Conservation (phyloP, 176 grass and related monocot species). For the Oryza brachyantha region DNA sequence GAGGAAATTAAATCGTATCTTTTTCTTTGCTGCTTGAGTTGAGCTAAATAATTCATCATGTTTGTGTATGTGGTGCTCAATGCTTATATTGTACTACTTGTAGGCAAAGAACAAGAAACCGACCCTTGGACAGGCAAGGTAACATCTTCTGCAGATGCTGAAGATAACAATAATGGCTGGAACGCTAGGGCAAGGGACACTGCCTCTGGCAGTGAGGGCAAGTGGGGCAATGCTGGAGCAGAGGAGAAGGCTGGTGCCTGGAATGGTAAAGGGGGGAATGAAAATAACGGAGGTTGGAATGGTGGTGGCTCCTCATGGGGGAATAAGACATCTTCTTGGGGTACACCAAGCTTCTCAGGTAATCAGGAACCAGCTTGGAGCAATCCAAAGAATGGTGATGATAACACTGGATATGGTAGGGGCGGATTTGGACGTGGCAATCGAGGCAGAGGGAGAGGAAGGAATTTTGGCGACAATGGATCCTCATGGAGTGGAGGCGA, state of each 20-base stretch:
- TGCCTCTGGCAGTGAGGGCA: neutral
- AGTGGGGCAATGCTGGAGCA: slow-evolving; percentile 20
- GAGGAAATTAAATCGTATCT: neutral
- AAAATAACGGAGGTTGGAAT: slow-evolving; percentile 37
- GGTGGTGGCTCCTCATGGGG: slow-evolving; percentile 29
- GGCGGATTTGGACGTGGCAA: slow-evolving; percentile 39
- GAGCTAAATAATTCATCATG: neutral
- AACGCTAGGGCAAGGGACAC: neutral
- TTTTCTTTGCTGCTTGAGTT: slow-evolving; percentile 1
- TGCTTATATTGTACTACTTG: slow-evolving; percentile 13
- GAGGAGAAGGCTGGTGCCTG: slow-evolving; percentile 36
- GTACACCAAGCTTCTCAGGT: slow-evolving; percentile 35
- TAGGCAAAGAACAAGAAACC: slow-evolving; percentile 45
- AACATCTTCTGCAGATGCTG: slow-evolving; percentile 11
- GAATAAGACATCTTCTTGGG: slow-evolving; percentile 44
- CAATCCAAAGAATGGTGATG: slow-evolving; percentile 37
- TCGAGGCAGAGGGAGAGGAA: slow-evolving; percentile 46
- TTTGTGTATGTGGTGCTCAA: neutral
- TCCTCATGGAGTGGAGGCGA: slow-evolving; percentile 42
- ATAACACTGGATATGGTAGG: slow-evolving; percentile 36
- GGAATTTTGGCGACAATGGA: slow-evolving; percentile 28
- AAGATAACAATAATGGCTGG: slow-evolving; percentile 19
- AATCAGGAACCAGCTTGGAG: slow-evolving; percentile 45
- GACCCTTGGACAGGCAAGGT: slow-evolving; percentile 56
- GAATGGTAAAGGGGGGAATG: slow-evolving; percentile 35